phyloP scores from a whole-genome alignment of 495 filamentous ascomycete species.

The Lasiosphaeria hispida region DNA sequence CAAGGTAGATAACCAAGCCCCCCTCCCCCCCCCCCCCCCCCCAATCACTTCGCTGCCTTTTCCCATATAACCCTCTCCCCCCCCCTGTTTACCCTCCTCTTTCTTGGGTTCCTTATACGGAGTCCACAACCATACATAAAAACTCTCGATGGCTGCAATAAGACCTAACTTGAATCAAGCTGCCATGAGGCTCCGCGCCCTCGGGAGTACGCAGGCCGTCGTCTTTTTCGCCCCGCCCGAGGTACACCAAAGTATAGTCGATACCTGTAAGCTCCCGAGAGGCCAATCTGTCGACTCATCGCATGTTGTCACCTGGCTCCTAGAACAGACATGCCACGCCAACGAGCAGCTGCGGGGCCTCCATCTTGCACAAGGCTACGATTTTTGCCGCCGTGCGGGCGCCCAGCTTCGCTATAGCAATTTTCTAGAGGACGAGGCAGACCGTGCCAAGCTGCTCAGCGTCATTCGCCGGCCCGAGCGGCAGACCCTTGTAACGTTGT shows the following conservation, averaged over 20 bases:
- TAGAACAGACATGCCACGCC: slow-evolving; percentile 56
- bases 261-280: slow-evolving; percentile 24
- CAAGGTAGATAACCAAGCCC: slow-evolving; percentile 32
- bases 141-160: too few species aligned
- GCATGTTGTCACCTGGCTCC: slow-evolving; percentile 55
- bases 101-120: too few species aligned
- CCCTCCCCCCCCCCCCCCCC: too few species aligned
- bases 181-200: slow-evolving; percentile 21
- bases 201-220: slow-evolving; percentile 29
- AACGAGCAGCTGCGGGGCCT: slow-evolving; percentile 53
- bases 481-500: slow-evolving; percentile 28
- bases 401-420: slow-evolving; percentile 7
- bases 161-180: too few species aligned
- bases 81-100: too few species aligned
- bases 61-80: too few species aligned
- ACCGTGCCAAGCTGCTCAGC: slow-evolving; percentile 15
- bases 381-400: slow-evolving; percentile 46
- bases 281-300: slow-evolving; percentile 33
- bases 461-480: slow-evolving; percentile 27
- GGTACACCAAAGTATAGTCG: slow-evolving; percentile 45
- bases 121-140: too few species aligned
- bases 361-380: slow-evolving; percentile 52
- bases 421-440: slow-evolving; percentile 4
- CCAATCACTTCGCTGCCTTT: too few species aligned
- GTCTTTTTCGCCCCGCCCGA: slow-evolving; percentile 38